Percentiles rank a stretch among this genome's conserved stretches.
These are phyloP conservation scores for Rhizomucor miehei DNA, from an alignment of 371 early-diverging fungal genomes.

Conservation along the genomic window DNA sequence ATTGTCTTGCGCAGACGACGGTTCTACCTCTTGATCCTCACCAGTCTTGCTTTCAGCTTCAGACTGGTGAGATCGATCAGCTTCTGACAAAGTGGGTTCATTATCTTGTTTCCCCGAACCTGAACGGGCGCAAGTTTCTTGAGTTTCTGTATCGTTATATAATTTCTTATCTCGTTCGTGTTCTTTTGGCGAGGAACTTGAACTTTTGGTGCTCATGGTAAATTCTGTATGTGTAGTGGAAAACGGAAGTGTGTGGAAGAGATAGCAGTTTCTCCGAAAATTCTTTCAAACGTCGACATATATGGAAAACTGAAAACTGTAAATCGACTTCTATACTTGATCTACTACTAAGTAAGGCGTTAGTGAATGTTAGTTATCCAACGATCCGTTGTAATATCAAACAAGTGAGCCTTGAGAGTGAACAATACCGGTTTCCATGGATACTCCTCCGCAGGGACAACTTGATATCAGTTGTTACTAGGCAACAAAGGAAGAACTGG, in stretches of 20 bases:
- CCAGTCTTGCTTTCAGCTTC: neutral
- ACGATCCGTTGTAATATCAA: no score
- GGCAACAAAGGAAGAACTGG: no score
- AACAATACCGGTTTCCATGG: no score
- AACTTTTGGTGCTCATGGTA: neutral
- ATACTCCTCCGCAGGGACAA: no score
- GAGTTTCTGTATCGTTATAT: neutral
- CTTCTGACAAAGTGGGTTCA: constrained; percentile 11
- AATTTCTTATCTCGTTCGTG: neutral
- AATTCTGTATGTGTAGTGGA: no score
- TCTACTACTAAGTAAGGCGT: no score
- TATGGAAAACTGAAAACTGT: no score
- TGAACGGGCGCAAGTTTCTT: neutral
- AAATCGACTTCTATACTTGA: no score
- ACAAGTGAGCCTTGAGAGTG: no score
- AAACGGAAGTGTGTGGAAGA: no score
- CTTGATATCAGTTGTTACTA: no score
- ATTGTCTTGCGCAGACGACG: neutral
- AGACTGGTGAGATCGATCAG: constrained; percentile 12
- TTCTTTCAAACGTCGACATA: neutral
- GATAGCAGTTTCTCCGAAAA: neutral
- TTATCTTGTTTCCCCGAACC: constrained; percentile 6
- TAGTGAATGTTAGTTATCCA: no score
- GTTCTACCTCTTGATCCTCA: neutral
- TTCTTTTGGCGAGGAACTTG: neutral